phyloP scores from a whole-genome alignment of 805 yeast genomes.

The Saccharomyces kudriavzevii region DNA sequence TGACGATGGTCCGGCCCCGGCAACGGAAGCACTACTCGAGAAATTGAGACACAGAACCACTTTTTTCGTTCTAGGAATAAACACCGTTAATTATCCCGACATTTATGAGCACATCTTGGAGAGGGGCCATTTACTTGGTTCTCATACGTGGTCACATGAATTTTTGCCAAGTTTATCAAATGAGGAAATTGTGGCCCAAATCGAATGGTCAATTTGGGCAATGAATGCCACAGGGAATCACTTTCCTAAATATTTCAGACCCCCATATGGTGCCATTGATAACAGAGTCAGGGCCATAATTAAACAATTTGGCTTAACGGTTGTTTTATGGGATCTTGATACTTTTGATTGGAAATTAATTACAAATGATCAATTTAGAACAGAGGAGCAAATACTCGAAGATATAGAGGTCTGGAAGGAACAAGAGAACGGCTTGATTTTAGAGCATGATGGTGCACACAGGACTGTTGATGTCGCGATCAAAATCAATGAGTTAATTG shows the following conservation, averaged over 20 bases:
- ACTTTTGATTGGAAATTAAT: conserved; percentile 83
- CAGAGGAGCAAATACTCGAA: conserved; percentile 43
- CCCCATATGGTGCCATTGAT: conserved; percentile 94
- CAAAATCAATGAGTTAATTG: conserved; percentile 48
- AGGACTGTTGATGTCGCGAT: conserved; percentile 65
- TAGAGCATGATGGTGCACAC: conserved; percentile 75
- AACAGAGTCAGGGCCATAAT: conserved; percentile 74
- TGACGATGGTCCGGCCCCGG: conserved; percentile 88
- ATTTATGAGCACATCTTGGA: conserved; percentile 48
- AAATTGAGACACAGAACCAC: conserved; percentile 54
- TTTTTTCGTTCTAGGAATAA: conserved; percentile 78
- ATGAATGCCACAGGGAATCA: conserved; percentile 90
- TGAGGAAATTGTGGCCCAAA: conserved; percentile 77
- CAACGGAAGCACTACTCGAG: conserved; percentile 53
- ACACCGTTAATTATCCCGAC: conserved; percentile 70
- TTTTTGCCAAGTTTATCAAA: conserved; percentile 71
- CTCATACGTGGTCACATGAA: conserved; percentile 91
- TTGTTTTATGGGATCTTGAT: conserved; percentile 87
- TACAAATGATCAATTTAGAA: conserved; percentile 35
- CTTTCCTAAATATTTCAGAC: conserved; percentile 87
- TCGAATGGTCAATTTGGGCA: conserved; percentile 96
- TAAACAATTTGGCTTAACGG: conserved; percentile 76
- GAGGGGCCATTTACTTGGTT: conserved; percentile 71
- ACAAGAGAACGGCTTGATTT: conserved; percentile 50
- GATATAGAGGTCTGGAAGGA: conserved; percentile 51